phyloP scores from a whole-genome alignment of 176 grass and related monocot species.

The Stipa capillata region DNA sequence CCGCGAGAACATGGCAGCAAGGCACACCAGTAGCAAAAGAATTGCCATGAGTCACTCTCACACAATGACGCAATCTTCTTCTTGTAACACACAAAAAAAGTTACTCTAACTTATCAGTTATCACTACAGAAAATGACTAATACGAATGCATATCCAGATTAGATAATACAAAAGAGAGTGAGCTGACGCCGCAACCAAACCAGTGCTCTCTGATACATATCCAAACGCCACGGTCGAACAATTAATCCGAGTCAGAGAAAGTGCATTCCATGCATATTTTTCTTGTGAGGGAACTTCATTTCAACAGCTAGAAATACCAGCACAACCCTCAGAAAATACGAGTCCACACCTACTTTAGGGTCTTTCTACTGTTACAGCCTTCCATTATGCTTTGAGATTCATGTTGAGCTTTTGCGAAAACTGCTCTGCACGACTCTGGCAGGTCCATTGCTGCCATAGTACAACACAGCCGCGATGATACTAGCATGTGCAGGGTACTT shows the following conservation, averaged over 20 bases:
- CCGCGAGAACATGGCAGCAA: too few relatives aligned
- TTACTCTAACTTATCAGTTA: not conserved
- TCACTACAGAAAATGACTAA: not conserved
- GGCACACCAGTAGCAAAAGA: too few relatives aligned
- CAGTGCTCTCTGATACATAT: not conserved
- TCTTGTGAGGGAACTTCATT: too few relatives aligned
- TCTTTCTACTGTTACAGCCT: too few relatives aligned
- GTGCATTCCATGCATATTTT: too few relatives aligned
- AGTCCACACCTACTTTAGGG: too few relatives aligned
- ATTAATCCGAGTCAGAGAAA: not conserved
- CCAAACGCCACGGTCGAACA: not conserved
- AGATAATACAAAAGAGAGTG: not conserved
- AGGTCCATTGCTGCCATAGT: not conserved
- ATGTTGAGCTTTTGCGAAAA: too few relatives aligned
- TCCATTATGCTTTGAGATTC: too few relatives aligned
- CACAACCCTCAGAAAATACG: not conserved
- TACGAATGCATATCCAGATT: not conserved
- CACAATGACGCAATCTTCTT: not conserved
- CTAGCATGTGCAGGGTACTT: too few relatives aligned
- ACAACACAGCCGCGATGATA: not conserved
- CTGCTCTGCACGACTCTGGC: too few relatives aligned
- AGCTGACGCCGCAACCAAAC: conserved; percentile 13
- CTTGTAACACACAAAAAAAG: too few relatives aligned
- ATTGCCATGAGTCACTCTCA: too few relatives aligned
- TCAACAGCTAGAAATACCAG: not conserved